These are phyloP conservation scores for Oxytropis ochrocephala DNA, from an alignment of 306 rosid species.

Conservation along the genomic window DNA sequence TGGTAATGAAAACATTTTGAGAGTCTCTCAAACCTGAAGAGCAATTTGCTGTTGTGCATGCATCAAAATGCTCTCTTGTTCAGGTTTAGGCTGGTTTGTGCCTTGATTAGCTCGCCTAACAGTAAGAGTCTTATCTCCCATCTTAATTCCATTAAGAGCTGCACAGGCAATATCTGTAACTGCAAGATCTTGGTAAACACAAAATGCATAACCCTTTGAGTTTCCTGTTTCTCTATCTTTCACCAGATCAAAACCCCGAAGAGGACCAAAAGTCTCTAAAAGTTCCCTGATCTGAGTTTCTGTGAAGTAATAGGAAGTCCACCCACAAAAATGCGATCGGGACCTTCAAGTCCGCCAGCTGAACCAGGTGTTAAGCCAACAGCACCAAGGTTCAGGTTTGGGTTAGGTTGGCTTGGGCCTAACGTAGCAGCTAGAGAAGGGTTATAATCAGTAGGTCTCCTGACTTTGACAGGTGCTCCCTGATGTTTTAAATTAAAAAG, in stretches of 20 bases:
- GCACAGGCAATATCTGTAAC: conserved; percentile 99
- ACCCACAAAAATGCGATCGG: conserved; percentile 98
- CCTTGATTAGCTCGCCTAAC: conserved; percentile 99
- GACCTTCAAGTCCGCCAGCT: conserved; percentile 99
- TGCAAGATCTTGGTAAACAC: conserved; percentile 97
- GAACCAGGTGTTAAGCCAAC: conserved; percentile 98
- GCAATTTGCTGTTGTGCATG: conserved; percentile 99
- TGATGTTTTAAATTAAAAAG: conserved; percentile 18
- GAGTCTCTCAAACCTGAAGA: conserved; percentile 56
- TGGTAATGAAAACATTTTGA: background rate
- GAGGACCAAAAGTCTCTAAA: conserved; percentile 93
- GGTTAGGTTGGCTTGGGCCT: conserved; percentile 98
- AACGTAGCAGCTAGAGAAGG: conserved; percentile 98
- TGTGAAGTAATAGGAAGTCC: conserved; percentile 90
- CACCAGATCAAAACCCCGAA: conserved; percentile 91
- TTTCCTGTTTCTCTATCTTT: conserved; percentile 98
- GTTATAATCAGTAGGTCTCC: conserved; percentile 97
- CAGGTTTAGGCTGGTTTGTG: conserved; percentile 90
- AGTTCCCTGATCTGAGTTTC: conserved; percentile 94
- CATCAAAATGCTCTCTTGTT: conserved; percentile 84
- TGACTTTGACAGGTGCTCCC: conserved; percentile 99
- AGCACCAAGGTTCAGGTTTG: conserved; percentile 81
- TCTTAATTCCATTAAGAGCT: conserved; percentile 92
- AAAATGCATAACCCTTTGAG: conserved; percentile 96
- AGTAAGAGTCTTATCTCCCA: conserved; percentile 96